Percentiles rank a stretch among this genome's conserved stretches.
Evolutionary conservation across 371 early-diverging fungal species (phyloP).

Genomic region (Fennellomyces sp.): DNA sequence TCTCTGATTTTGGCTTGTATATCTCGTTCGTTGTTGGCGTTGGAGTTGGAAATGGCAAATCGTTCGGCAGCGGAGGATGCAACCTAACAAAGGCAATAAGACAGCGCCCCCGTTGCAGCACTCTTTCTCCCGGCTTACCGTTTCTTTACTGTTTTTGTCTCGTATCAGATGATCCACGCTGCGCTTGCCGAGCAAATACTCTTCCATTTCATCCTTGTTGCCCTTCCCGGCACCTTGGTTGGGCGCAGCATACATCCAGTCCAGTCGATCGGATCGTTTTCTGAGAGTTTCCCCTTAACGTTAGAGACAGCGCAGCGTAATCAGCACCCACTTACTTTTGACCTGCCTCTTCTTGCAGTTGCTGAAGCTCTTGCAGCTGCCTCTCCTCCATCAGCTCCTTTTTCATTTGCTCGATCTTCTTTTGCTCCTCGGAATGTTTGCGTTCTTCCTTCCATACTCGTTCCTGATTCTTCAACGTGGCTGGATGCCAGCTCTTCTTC

Average conservation of each 20-base stretch:
- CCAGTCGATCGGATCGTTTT: conserved; percentile 75
- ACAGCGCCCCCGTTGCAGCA: not conserved
- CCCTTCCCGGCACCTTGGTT: conserved; percentile 53
- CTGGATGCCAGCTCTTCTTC: conserved; percentile 98
- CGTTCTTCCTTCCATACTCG: conserved; percentile 91
- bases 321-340: conserved; percentile 55
- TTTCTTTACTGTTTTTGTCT: conserved; percentile 46
- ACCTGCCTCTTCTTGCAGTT: conserved; percentile 81
- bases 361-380: conserved; percentile 82
- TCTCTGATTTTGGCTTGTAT: conserved; percentile 86
- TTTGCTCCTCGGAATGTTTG: conserved; percentile 82
- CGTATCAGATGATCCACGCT: conserved; percentile 75
- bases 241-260: conserved; percentile 95
- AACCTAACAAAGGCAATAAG: conserved; percentile 8
- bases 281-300: too few species aligned
- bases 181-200: conserved; percentile 88
- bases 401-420: conserved; percentile 84
- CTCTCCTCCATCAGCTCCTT: conserved; percentile 94
- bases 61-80: conserved; percentile 24
- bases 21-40: conserved; percentile 84
- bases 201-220: conserved; percentile 77
- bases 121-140: conserved; percentile 29
- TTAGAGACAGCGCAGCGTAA: too few species aligned
- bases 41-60: conserved; percentile 47
- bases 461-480: conserved; percentile 88